Evolutionary conservation across 208 protist species (phyloP).

Genomic region (Leishmania turanica): DNA sequence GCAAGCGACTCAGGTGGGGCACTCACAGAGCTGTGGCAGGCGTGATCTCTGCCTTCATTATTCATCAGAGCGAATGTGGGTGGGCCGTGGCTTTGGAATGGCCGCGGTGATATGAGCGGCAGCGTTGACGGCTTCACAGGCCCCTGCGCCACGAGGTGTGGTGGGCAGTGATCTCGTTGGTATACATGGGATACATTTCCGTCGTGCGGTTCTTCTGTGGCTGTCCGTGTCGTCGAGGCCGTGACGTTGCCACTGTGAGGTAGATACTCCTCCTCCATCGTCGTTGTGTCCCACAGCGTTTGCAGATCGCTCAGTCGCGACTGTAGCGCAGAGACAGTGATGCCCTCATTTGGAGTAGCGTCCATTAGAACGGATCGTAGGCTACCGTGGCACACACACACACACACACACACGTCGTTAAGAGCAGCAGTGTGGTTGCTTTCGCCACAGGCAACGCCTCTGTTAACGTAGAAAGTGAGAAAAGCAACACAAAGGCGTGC

Average conservation of each 20-base stretch:
- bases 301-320: conserved; percentile 9
- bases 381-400: background rate
- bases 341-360: background rate
- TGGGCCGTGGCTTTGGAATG: background rate
- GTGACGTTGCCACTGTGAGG: background rate
- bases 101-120: background rate
- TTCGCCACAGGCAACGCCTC: background rate
- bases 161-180: background rate
- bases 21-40: background rate
- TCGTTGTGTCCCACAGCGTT: background rate
- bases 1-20: background rate
- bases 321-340: background rate
- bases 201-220: background rate
- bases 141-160: background rate
- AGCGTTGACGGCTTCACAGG: conserved; percentile 2
- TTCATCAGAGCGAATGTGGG: background rate
- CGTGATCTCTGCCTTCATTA: background rate
- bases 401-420: background rate
- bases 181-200: background rate
- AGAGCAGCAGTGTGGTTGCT: background rate
- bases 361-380: background rate
- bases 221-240: background rate
- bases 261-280: background rate
- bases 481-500: background rate
- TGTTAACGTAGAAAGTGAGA: background rate